Evolutionary conservation across 768 basidiomycete species (phyloP).

Genomic region (Saitozyma podzolica): DNA sequence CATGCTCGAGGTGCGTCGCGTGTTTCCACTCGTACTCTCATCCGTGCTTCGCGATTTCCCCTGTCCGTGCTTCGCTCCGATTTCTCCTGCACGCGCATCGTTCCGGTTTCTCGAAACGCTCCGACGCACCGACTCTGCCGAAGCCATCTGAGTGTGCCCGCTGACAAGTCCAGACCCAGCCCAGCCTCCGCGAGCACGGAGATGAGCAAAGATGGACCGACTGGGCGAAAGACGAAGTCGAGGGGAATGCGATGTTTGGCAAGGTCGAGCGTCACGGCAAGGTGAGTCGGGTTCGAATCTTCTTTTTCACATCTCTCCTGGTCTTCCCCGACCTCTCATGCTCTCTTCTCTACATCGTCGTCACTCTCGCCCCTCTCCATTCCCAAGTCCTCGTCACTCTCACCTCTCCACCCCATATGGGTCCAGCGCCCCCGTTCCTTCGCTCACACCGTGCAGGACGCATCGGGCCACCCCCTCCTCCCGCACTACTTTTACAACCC

Average conservation of each 20-base stretch:
- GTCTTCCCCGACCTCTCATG: no score
- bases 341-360: background rate
- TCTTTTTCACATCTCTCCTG: background rate
- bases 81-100: background rate
- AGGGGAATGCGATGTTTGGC: slow-evolving; percentile 47
- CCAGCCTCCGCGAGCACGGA: slow-evolving; percentile 40
- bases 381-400: background rate
- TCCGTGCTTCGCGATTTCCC: no score
- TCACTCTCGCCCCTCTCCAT: background rate
- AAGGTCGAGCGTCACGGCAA: slow-evolving; percentile 49
- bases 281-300: slow-evolving; percentile 19
- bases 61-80: background rate
- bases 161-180: slow-evolving; percentile 42
- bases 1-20: slow-evolving; percentile 48
- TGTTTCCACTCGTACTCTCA: no score
- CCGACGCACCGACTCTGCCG: background rate
- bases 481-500: slow-evolving; percentile 53
- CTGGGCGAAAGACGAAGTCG: slow-evolving; percentile 35
- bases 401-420: no score
- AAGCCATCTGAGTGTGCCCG: background rate
- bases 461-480: slow-evolving; percentile 50
- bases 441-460: slow-evolving; percentile 37
- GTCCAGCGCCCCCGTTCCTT: no score
- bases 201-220: slow-evolving; percentile 35
- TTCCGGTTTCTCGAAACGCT: background rate